These are phyloP conservation scores for Penicillium daleae DNA, from an alignment of 495 filamentous ascomycete genomes.

Conservation along the genomic window DNA sequence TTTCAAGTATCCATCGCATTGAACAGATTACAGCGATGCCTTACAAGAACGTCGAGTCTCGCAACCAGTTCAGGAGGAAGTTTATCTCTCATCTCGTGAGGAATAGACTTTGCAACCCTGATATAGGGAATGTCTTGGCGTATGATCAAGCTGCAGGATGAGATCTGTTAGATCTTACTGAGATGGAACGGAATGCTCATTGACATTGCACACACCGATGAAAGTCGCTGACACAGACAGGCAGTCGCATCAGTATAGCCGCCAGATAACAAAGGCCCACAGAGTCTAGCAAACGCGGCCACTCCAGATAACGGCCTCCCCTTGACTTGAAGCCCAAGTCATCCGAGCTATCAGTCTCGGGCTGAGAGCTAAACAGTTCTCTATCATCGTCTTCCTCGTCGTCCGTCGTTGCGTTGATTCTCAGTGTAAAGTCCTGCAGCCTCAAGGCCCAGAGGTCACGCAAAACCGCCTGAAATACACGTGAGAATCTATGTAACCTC, in stretches of 20 bases:
- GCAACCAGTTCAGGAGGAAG: slow-evolving; percentile 62
- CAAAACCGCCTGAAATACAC: slow-evolving; percentile 50
- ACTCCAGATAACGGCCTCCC: slow-evolving; percentile 31
- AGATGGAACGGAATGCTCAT: neutral
- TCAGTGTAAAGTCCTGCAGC: slow-evolving; percentile 52
- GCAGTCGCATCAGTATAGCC: slow-evolving; percentile 63
- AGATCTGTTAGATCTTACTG: slow-evolving; percentile 15
- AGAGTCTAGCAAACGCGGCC: slow-evolving; percentile 65
- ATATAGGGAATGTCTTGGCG: slow-evolving; percentile 53
- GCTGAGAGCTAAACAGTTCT: slow-evolving; percentile 58
- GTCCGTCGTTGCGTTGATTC: slow-evolving; percentile 42
- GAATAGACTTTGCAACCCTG: slow-evolving; percentile 52
- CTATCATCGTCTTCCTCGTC: slow-evolving; percentile 36
- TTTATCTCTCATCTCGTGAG: slow-evolving; percentile 65
- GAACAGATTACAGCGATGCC: slow-evolving; percentile 28
- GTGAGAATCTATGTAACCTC: neutral
- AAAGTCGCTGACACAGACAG: slow-evolving; percentile 65
- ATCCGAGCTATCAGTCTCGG: slow-evolving; percentile 35
- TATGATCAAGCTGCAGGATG: slow-evolving; percentile 35
- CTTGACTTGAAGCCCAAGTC: slow-evolving; percentile 27
- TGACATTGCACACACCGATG: slow-evolving; percentile 46
- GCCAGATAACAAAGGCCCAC: slow-evolving; percentile 71
- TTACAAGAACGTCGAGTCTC: slow-evolving; percentile 60
- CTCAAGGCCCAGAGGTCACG: slow-evolving; percentile 73
- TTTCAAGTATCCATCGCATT: neutral